phyloP scores from a whole-genome alignment of 2,329 filamentous ascomycete genomes.

The Sarocladium kiliense region DNA sequence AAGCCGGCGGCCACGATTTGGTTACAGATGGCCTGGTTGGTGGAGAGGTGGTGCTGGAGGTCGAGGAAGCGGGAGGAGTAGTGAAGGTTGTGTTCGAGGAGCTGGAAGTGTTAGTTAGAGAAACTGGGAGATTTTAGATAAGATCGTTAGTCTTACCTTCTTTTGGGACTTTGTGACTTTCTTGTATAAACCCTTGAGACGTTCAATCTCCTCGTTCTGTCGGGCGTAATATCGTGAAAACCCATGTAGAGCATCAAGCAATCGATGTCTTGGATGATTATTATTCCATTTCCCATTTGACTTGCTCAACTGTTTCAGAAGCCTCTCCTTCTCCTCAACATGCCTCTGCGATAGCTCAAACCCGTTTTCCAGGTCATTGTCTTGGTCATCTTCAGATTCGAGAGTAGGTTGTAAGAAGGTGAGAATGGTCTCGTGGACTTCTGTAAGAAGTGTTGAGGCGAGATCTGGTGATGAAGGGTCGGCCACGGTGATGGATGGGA shows the following conservation, averaged over 20 bases:
- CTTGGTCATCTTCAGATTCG: neutral
- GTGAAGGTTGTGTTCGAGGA: constrained; percentile 50
- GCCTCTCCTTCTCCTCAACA: constrained; percentile 22
- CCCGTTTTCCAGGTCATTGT: neutral
- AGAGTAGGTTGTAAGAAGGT: neutral
- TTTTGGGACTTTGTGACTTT: constrained; percentile 30
- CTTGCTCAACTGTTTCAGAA: constrained; percentile 24
- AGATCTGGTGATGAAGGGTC: neutral
- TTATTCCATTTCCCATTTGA: constrained; percentile 25
- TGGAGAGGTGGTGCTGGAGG: constrained; percentile 34
- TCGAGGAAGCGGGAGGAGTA: constrained; percentile 50
- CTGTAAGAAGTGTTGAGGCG: neutral
- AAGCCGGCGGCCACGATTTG: constrained; percentile 39
- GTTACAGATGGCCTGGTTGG: constrained; percentile 41
- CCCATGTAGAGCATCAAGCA: constrained; percentile 34
- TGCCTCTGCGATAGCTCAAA: constrained; percentile 16
- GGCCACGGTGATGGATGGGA: neutral
- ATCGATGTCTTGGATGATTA: constrained; percentile 32
- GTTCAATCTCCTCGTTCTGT: constrained; percentile 30
- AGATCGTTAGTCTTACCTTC: constrained; percentile 13
- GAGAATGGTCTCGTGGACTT: constrained; percentile 5
- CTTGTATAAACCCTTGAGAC: constrained; percentile 30
- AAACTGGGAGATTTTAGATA: too few species aligned
- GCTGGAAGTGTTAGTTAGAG: constrained; percentile 18
- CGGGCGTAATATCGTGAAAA: constrained; percentile 29